These are phyloP conservation scores for Prunus mira DNA, from an alignment of 306 rosid species.

Conservation along the genomic window DNA sequence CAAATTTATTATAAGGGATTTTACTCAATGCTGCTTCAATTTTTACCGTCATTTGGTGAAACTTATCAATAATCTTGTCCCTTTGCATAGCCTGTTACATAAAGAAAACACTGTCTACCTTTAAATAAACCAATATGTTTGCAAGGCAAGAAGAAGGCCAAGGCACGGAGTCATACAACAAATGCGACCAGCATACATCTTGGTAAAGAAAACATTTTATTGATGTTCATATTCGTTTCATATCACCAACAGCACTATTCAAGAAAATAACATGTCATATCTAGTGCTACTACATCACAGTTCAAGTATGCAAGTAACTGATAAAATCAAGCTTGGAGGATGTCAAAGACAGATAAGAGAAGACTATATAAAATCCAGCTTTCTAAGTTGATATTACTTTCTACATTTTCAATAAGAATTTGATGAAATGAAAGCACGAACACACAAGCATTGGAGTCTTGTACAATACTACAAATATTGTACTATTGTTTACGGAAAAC, in stretches of 20 bases:
- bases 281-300: background rate
- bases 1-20: slow-evolving; percentile 59
- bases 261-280: background rate
- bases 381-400: background rate
- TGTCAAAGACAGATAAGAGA: background rate
- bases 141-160: background rate
- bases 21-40: slow-evolving; percentile 66
- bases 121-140: background rate
- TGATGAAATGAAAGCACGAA: slow-evolving; percentile 1
- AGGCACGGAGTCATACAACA: background rate
- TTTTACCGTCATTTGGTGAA: slow-evolving; percentile 53
- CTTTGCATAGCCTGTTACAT: slow-evolving; percentile 54
- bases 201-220: background rate
- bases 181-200: background rate
- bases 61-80: slow-evolving; percentile 49
- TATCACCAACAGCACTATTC: background rate
- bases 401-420: background rate
- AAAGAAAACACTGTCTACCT: slow-evolving; percentile 1
- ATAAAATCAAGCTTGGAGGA: background rate
- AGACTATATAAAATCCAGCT: background rate
- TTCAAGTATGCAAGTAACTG: background rate
- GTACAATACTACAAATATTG: background rate
- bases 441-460: no score
- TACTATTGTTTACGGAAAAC: background rate
- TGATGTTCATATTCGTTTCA: background rate